Conservation (phyloP, 352 stramenopile genomes). For the Phytopythium vexans region DNA sequence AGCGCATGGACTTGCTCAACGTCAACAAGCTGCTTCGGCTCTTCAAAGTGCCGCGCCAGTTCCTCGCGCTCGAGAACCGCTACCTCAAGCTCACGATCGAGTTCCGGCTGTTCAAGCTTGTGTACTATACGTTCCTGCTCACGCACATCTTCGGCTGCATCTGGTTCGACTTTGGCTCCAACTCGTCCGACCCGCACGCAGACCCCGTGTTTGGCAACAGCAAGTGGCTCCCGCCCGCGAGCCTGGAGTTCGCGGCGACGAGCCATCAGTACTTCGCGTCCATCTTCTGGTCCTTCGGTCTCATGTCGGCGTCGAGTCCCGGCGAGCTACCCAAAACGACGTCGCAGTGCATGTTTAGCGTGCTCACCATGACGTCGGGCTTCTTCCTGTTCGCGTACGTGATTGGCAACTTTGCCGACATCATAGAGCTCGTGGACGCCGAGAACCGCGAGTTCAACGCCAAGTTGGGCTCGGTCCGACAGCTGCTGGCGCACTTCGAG, state of each 20-base stretch:
- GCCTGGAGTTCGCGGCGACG: slow-evolving; percentile 14
- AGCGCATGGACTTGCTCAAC: slow-evolving; percentile 38
- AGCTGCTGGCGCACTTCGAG: slow-evolving; percentile 38
- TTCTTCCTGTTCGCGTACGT: slow-evolving; percentile 44
- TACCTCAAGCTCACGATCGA: slow-evolving; percentile 42
- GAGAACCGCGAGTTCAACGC: slow-evolving; percentile 50
- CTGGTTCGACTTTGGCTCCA: slow-evolving; percentile 51
- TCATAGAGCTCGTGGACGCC: slow-evolving; percentile 41
- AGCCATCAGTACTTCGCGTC: slow-evolving; percentile 25
- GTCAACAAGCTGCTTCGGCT: slow-evolving; percentile 51
- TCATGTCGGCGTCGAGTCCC: slow-evolving; percentile 36
- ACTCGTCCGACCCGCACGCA: slow-evolving; percentile 14
- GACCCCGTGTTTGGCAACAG: slow-evolving; percentile 21
- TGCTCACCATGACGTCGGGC: slow-evolving; percentile 28
- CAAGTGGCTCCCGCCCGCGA: slow-evolving; percentile 21
- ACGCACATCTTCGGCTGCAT: slow-evolving; percentile 49
- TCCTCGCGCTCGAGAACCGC: slow-evolving; percentile 37
- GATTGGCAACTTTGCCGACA: slow-evolving; percentile 39
- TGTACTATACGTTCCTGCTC: slow-evolving; percentile 54
- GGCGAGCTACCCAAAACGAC: slow-evolving; percentile 30
- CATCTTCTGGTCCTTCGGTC: slow-evolving; percentile 41
- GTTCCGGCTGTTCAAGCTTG: slow-evolving; percentile 45
- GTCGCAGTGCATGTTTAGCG: slow-evolving; percentile 29
- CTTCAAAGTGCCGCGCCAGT: slow-evolving; percentile 41
- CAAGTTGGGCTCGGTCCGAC: slow-evolving; percentile 36